Percentiles rank a stretch among this genome's conserved stretches.
phyloP scores from a whole-genome alignment of 2,329 filamentous ascomycete species.

The Colletotrichum magnum region DNA sequence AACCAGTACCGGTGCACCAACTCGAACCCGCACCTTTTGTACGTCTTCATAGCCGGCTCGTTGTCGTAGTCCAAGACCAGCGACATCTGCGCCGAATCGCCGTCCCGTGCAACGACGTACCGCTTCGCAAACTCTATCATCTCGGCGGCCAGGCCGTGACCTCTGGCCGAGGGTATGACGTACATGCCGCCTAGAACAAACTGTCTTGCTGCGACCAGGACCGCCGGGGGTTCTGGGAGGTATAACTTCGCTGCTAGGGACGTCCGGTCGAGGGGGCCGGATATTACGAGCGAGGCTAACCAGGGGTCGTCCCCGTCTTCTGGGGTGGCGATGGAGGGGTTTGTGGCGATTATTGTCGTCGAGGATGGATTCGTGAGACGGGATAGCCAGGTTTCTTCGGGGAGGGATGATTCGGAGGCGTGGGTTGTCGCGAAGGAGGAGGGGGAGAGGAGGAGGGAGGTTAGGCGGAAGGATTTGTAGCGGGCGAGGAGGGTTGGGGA shows the following conservation, averaged over 20 bases:
- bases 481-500: background rate
- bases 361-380: slow-evolving; percentile 21
- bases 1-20: slow-evolving; percentile 36
- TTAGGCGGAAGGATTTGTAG: slow-evolving; percentile 37
- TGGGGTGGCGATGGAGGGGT: background rate
- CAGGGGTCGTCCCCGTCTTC: slow-evolving; percentile 1
- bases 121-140: slow-evolving; percentile 16
- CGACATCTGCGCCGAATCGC: background rate
- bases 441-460: slow-evolving; percentile 28
- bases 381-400: slow-evolving; percentile 20
- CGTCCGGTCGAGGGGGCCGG: slow-evolving; percentile 25
- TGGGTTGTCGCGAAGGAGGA: slow-evolving; percentile 30
- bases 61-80: slow-evolving; percentile 37
- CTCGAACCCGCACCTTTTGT: slow-evolving; percentile 20
- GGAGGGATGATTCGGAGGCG: slow-evolving; percentile 30
- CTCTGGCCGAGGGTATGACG: slow-evolving; percentile 20
- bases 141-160: background rate
- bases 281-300: slow-evolving; percentile 21
- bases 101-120: background rate
- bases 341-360: slow-evolving; percentile 24
- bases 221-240: background rate
- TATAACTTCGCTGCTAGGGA: slow-evolving; percentile 2
- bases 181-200: slow-evolving; percentile 36
- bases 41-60: slow-evolving; percentile 9
- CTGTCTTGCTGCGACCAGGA: background rate